phyloP scores from a whole-genome alignment of 225 moss, liverwort and hornwort genomes.

The Thuidium tamariscinum region DNA sequence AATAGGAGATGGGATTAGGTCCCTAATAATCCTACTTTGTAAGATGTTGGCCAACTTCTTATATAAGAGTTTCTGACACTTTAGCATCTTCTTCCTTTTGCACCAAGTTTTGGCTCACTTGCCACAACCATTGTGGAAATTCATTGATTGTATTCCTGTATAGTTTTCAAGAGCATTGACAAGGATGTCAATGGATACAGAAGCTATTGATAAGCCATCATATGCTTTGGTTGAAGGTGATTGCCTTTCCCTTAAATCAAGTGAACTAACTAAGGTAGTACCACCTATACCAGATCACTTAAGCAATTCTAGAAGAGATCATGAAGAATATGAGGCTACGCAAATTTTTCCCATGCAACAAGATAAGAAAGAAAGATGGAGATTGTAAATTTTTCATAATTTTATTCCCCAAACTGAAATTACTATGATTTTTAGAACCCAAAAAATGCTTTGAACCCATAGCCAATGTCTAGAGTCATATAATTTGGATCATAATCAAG shows the following conservation, averaged over 20 bases:
- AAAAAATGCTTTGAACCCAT: no score
- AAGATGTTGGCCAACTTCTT: neutral
- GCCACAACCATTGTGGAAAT: neutral
- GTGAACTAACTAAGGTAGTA: no score
- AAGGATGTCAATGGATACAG: neutral
- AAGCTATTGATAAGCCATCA: neutral
- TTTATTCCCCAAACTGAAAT: no score
- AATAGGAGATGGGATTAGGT: neutral
- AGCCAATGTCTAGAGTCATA: no score
- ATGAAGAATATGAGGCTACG: no score
- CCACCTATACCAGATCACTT: no score
- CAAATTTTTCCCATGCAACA: no score
- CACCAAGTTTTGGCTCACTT: neutral
- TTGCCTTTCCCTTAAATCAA: neutral
- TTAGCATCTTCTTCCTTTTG: neutral
- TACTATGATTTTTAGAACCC: no score
- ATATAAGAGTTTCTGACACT: neutral
- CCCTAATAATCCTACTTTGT: neutral
- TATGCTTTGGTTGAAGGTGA: neutral
- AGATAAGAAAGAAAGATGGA: no score
- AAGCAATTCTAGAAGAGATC: no score
- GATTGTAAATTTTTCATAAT: no score
- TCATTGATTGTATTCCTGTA: neutral
- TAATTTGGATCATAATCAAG: no score
- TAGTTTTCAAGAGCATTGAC: neutral